These are phyloP conservation scores for Hyphopichia pseudoburtonii DNA, from an alignment of 1,139 yeast species.

Conservation along the genomic window DNA sequence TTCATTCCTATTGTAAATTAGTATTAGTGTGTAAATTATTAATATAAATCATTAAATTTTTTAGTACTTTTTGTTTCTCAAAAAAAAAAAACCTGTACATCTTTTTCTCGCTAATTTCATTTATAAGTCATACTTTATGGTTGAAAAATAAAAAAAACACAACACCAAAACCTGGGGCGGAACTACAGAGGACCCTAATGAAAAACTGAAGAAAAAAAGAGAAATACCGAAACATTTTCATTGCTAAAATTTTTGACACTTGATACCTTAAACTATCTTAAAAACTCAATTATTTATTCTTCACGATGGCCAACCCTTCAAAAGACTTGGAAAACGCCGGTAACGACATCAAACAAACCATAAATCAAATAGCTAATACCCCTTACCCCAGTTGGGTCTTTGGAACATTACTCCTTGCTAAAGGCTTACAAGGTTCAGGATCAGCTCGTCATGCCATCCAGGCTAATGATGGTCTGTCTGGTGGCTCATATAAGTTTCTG, in stretches of 20 bases:
- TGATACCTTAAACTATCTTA: too few relatives aligned
- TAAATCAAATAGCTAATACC: slow-evolving; percentile 38
- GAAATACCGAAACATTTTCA: too few relatives aligned
- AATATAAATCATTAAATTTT: neutral
- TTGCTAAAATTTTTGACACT: too few relatives aligned
- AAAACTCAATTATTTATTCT: too few relatives aligned
- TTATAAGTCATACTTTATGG: too few relatives aligned
- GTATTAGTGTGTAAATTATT: slow-evolving; percentile 6
- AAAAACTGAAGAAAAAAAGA: too few relatives aligned
- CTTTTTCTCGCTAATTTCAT: too few relatives aligned
- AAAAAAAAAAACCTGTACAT: too few relatives aligned
- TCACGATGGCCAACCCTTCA: slow-evolving; percentile 1
- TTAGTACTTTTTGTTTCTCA: neutral
- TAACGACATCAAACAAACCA: neutral
- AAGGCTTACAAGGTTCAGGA: too few relatives aligned
- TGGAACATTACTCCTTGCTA: slow-evolving; percentile 38
- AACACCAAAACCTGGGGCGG: too few relatives aligned
- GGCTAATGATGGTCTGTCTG: slow-evolving; percentile 23
- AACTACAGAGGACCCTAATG: too few relatives aligned
- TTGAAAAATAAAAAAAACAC: too few relatives aligned
- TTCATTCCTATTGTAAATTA: slow-evolving; percentile 4
- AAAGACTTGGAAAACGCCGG: neutral
- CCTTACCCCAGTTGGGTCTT: slow-evolving; percentile 57
- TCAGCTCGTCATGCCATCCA: slow-evolving; percentile 21
- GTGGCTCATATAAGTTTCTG: slow-evolving; percentile 29